A percentile compares a stretch with the other conserved stretches of the same genome.
phyloP scores from a whole-genome alignment of 2,329 filamentous ascomycete species.

The Colletotrichum sidae region DNA sequence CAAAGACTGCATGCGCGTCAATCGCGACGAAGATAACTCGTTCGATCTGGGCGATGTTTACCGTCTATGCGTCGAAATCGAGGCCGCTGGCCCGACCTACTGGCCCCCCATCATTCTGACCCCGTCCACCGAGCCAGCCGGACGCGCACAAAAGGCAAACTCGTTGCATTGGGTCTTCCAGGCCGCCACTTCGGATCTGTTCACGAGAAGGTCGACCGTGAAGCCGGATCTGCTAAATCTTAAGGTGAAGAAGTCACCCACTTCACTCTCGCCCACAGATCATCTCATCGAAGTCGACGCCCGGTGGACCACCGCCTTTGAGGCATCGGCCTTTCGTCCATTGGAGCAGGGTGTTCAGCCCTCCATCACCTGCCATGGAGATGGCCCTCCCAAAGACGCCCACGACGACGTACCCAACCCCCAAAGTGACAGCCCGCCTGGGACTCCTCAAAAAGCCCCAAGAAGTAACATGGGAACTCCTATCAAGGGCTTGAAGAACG shows the following conservation, averaged over 20 bases:
- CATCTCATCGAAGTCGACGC: slow-evolving; percentile 63
- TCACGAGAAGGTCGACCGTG: slow-evolving; percentile 49
- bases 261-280: slow-evolving; percentile 49
- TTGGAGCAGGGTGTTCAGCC: slow-evolving; percentile 57
- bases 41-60: slow-evolving; percentile 64
- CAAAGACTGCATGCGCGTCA: slow-evolving; percentile 62
- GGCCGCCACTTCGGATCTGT: slow-evolving; percentile 55
- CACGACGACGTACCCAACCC: not conserved
- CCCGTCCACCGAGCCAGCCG: slow-evolving; percentile 18
- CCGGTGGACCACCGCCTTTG: slow-evolving; percentile 57
- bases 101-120: slow-evolving; percentile 61
- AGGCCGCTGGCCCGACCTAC: slow-evolving; percentile 58
- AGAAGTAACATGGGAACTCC: slow-evolving; percentile 13
- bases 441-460: slow-evolving; percentile 1
- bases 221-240: slow-evolving; percentile 46
- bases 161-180: slow-evolving; percentile 52
- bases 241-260: slow-evolving; percentile 50
- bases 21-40: slow-evolving; percentile 58
- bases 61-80: slow-evolving; percentile 63
- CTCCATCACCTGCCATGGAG: slow-evolving; percentile 53
- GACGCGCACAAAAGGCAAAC: slow-evolving; percentile 32
- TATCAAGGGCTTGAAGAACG: slow-evolving; percentile 31
- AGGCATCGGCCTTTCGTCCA: slow-evolving; percentile 43
- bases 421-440: slow-evolving; percentile 1
- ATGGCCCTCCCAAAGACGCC: not conserved